These are phyloP conservation scores for Russula sp. DNA, from an alignment of 768 basidiomycete species.

Conservation along the genomic window DNA sequence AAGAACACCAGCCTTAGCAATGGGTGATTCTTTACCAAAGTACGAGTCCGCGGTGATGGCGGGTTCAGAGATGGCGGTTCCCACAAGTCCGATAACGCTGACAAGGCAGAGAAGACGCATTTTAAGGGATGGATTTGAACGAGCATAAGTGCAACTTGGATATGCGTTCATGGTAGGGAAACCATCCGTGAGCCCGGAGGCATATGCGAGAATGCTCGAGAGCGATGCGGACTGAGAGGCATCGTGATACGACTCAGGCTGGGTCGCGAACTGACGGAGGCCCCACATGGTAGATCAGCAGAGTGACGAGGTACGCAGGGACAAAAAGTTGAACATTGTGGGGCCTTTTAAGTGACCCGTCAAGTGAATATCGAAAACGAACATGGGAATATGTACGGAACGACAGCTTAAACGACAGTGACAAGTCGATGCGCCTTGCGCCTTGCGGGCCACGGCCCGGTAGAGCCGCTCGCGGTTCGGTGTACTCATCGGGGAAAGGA, in stretches of 20 bases:
- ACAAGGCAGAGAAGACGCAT: slow-evolving; percentile 38
- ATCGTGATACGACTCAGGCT: slow-evolving; percentile 3
- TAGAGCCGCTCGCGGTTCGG: neutral
- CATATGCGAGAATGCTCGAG: slow-evolving; percentile 13
- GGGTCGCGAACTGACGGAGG: neutral
- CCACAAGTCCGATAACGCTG: slow-evolving; percentile 35
- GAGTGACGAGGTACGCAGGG: neutral
- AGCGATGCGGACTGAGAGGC: neutral
- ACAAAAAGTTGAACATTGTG: neutral
- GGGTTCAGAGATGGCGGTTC: slow-evolving; percentile 28
- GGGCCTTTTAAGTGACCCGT: no score
- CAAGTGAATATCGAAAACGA: neutral
- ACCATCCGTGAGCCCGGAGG: slow-evolving; percentile 10
- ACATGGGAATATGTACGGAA: neutral
- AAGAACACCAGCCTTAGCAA: slow-evolving; percentile 64
- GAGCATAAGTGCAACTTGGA: neutral
- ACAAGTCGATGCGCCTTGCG: neutral
- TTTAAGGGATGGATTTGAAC: slow-evolving; percentile 19
- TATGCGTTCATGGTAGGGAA: slow-evolving; percentile 2
- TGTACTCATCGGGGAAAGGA: no score
- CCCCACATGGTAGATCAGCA: slow-evolving; percentile 5
- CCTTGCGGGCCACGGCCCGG: neutral
- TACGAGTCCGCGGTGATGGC: slow-evolving; percentile 49
- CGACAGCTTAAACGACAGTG: no score
- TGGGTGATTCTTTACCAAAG: slow-evolving; percentile 50